Conservation (phyloP, 768 basidiomycete genomes). For the Pulveroboletus sp. region DNA sequence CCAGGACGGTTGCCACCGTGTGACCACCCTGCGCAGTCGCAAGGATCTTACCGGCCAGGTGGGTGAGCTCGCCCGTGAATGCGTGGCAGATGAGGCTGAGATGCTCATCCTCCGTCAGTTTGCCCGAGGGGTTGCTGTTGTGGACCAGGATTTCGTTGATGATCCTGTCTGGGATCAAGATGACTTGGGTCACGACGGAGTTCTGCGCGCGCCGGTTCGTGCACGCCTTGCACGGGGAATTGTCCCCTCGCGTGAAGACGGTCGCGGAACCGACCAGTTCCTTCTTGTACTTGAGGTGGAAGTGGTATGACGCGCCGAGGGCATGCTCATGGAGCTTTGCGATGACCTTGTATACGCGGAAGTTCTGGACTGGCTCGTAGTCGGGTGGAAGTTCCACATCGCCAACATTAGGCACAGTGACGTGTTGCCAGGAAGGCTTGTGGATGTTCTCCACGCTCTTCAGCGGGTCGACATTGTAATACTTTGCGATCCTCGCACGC, state of each 20-base stretch:
- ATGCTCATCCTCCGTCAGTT: conserved; percentile 12
- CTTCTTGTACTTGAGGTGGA: conserved; percentile 18
- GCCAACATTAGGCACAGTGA: conserved; percentile 10
- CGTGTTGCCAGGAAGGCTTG: conserved; percentile 13
- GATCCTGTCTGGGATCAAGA: conserved; percentile 19
- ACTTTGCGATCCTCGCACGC: conserved; percentile 21
- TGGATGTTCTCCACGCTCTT: not conserved
- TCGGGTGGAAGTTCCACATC: conserved; percentile 10
- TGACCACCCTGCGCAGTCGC: conserved; percentile 19
- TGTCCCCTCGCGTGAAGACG: conserved; percentile 24
- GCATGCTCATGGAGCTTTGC: conserved; percentile 26
- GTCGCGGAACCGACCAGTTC: conserved; percentile 20
- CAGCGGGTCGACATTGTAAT: conserved; percentile 24
- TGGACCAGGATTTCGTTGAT: conserved; percentile 21
- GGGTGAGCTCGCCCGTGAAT: conserved; percentile 16
- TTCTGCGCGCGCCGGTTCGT: conserved; percentile 13
- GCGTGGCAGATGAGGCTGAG: conserved; percentile 12
- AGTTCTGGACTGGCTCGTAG: conserved; percentile 18
- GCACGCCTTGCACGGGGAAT: conserved; percentile 26
- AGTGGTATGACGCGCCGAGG: conserved; percentile 21
- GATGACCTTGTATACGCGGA: conserved; percentile 26
- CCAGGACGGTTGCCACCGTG: not conserved
- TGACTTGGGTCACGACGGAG: conserved; percentile 24
- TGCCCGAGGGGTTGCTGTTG: not conserved
- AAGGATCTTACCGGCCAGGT: conserved; percentile 11